Conservation (phyloP, 2,329 filamentous ascomycete genomes). For the Beauveria brongniartii region DNA sequence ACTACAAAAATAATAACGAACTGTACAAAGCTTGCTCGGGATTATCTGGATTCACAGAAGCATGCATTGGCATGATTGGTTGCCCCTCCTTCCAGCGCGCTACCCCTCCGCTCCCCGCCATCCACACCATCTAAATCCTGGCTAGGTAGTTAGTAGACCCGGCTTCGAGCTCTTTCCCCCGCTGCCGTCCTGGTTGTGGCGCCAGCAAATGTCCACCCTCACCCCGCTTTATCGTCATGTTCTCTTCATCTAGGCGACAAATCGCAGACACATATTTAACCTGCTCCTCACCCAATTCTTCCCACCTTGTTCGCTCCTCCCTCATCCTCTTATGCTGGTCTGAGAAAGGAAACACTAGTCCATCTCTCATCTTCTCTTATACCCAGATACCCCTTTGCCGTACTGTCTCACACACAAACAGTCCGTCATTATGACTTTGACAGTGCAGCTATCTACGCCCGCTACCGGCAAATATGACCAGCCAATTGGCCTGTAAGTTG, state of each 20-base stretch:
- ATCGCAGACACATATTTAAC: slow-evolving; percentile 5
- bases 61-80: not conserved
- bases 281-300: not conserved
- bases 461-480: slow-evolving; percentile 51
- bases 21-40: not conserved
- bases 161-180: not conserved
- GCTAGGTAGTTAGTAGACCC: too few relatives aligned
- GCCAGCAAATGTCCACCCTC: not conserved
- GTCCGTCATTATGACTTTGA: slow-evolving; percentile 36
- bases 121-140: not conserved
- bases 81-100: not conserved
- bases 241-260: not conserved
- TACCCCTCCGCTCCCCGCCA: not conserved
- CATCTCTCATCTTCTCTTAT: slow-evolving; percentile 11
- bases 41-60: too few relatives aligned
- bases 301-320: not conserved
- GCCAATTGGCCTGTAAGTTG: slow-evolving; percentile 52
- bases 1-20: not conserved
- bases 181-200: slow-evolving; percentile 2
- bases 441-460: slow-evolving; percentile 60
- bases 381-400: slow-evolving; percentile 15
- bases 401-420: slow-evolving; percentile 12
- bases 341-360: not conserved
- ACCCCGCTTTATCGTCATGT: slow-evolving; percentile 8
- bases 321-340: not conserved